Evolutionary conservation across 306 rosid genomes (phyloP), one percentile per base, ranked within the genome.

Genomic region (Acacia confusa): DNA sequence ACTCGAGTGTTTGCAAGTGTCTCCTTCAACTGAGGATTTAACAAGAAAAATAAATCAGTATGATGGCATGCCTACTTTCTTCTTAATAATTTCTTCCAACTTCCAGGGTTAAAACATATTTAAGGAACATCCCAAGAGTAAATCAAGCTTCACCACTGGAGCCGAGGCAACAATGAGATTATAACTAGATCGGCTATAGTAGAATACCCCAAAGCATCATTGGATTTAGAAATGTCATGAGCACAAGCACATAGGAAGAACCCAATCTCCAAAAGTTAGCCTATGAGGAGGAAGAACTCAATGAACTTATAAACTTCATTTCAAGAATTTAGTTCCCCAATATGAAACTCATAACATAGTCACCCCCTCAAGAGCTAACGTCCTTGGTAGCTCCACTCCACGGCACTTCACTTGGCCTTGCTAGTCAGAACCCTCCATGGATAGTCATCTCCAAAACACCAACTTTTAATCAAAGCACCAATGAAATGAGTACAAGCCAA

Each of bases 91-190:
- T 74, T 82, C 87, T 58, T 10, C 69, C 70, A 84, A 67, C 70
- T 90, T 83, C 55, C 84, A 84, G 75, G 95, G 88, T 82, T 89
- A 92, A 47, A 95, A 95, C 73, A 38, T 6, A 38, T 38, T 38
- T 38, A 38, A 38, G 43, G 43, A 38, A 6, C 43, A 38, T 38
- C 9, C 7, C 43, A 45, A 45, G 88, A 88, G 88, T 91, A 85
- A 95, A 9, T 90, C 85, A 91, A 85, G 89, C 97, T 90, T 85
- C 90, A 94, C 97, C 99, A 91, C 84, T 91, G 95, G 84, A 95
- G 90, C 87, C 86, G 92, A 9, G 97, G 97, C 77, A 92, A 85
- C 79, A 93, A 76, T 25, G 97, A 91, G 50, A 95, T 92, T 57
- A 97, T 95, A 67, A 95, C 91, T 32, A 92, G 85, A 74, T 90